These are phyloP conservation scores for Corchorus olitorius DNA, from an alignment of 345 rosid species.

Conservation along the genomic window DNA sequence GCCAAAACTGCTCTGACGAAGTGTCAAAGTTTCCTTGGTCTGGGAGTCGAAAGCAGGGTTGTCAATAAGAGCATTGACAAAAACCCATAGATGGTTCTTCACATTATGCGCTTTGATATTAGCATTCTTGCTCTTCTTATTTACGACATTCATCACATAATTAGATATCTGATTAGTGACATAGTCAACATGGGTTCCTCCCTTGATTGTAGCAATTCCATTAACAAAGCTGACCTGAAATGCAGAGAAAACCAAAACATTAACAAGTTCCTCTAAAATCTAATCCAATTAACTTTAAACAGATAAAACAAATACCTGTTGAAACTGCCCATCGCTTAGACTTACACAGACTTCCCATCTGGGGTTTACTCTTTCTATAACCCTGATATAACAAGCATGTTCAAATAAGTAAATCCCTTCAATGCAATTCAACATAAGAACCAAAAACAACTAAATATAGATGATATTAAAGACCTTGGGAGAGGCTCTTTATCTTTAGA, in stretches of 20 bases:
- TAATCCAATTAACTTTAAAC: neutral
- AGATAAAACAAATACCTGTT: constrained; percentile 54
- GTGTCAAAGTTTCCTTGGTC: constrained; percentile 96
- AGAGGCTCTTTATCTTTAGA: constrained; percentile 43
- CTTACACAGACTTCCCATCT: constrained; percentile 94
- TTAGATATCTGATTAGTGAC: constrained; percentile 86
- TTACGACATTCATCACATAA: constrained; percentile 65
- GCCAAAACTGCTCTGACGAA: constrained; percentile 93
- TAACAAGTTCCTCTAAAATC: neutral
- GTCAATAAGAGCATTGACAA: constrained; percentile 95
- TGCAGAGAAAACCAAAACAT: constrained; percentile 1
- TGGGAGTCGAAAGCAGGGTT: constrained; percentile 99
- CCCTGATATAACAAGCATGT: constrained; percentile 44
- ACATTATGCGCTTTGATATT: constrained; percentile 81
- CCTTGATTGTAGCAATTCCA: constrained; percentile 84
- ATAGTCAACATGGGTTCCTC: constrained; percentile 98
- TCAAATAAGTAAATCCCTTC: constrained; percentile 7
- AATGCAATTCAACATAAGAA: neutral
- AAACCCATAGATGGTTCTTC: constrained; percentile 92
- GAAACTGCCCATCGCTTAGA: constrained; percentile 92
- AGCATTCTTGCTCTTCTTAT: constrained; percentile 86
- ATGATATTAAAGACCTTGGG: constrained; percentile 49
- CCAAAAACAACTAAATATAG: neutral
- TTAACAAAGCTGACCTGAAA: constrained; percentile 94
- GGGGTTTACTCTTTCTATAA: constrained; percentile 65